Conservation (phyloP, 2,329 filamentous ascomycete genomes). For the Fusarium aywerte region DNA sequence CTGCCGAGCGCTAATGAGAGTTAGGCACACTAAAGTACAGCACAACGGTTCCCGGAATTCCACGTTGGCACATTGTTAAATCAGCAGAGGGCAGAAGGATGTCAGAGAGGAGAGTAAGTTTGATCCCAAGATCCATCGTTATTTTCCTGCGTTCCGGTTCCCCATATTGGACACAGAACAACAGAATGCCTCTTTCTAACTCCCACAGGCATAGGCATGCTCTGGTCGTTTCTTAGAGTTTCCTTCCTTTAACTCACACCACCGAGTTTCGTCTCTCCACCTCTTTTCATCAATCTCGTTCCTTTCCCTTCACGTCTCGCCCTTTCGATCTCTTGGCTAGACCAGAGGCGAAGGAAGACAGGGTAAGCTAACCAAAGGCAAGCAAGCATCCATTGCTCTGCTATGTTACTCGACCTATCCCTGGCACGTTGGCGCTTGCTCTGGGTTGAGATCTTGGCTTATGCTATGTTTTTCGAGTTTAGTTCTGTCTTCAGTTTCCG, state of each 20-base stretch:
- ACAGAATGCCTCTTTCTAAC: neutral
- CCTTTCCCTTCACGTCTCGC: slow-evolving; percentile 11
- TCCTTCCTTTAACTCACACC: slow-evolving; percentile 20
- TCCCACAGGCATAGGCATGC: slow-evolving; percentile 3
- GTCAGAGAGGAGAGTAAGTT: slow-evolving; percentile 13
- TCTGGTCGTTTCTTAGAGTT: slow-evolving; percentile 9
- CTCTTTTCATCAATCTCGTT: slow-evolving; percentile 12
- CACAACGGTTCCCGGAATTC: slow-evolving; percentile 31
- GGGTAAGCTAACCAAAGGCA: slow-evolving; percentile 26
- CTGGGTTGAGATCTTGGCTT: slow-evolving; percentile 25
- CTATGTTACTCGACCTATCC: slow-evolving; percentile 7
- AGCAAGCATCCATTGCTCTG: slow-evolving; percentile 8
- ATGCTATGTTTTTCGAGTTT: slow-evolving; percentile 14
- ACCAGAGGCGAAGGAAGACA: slow-evolving; percentile 17
- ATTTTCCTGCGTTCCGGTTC: slow-evolving; percentile 25
- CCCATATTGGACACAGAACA: neutral
- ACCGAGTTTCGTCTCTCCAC: slow-evolving; percentile 10
- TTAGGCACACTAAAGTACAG: slow-evolving; percentile 25
- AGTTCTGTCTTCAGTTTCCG: slow-evolving; percentile 12
- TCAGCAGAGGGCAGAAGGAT: slow-evolving; percentile 20
- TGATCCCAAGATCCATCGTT: slow-evolving; percentile 28
- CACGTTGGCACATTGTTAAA: slow-evolving; percentile 21
- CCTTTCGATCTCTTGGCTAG: slow-evolving; percentile 25
- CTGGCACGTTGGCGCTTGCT: slow-evolving; percentile 26
- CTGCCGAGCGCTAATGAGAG: slow-evolving; percentile 34